Conservation (phyloP, 345 rosid genomes). For the Psidium guajava region DNA sequence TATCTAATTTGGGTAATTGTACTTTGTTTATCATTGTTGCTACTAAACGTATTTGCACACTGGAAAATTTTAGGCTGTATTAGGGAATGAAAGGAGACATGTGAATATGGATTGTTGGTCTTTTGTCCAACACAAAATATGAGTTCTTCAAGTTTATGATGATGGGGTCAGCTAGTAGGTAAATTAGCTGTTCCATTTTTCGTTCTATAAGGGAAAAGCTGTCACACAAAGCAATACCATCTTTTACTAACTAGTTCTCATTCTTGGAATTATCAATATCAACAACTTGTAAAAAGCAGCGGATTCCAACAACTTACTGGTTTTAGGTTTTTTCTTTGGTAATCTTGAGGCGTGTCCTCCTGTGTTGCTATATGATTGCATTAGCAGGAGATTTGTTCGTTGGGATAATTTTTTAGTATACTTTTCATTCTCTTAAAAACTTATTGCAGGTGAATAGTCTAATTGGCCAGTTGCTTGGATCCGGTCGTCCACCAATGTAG, state of each 20-base stretch:
- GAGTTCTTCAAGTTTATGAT: not conserved
- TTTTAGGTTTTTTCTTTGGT: not conserved
- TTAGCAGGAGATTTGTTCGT: not conserved
- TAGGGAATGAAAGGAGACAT: not conserved
- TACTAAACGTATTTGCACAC: not conserved
- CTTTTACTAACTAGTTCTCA: not conserved
- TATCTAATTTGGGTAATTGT: not conserved
- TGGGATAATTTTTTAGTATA: not conserved
- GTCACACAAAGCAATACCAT: not conserved
- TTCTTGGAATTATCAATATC: not conserved
- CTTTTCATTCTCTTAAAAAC: not conserved
- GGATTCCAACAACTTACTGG: not conserved
- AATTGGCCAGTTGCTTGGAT: slow-evolving; percentile 82
- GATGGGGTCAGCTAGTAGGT: not conserved
- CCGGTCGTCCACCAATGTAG: slow-evolving; percentile 20
- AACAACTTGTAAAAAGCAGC: not conserved
- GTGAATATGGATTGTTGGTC: not conserved
- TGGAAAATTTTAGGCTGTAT: not conserved
- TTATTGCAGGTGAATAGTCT: slow-evolving; percentile 66
- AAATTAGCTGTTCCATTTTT: not conserved
- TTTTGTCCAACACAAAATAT: not conserved
- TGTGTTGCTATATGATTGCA: not conserved
- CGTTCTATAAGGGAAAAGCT: not conserved
- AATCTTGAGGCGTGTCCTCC: not conserved
- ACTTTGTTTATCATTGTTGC: not conserved